phyloP scores from a whole-genome alignment of 768 basidiomycete species.

The Sarcomyxa edulis region DNA sequence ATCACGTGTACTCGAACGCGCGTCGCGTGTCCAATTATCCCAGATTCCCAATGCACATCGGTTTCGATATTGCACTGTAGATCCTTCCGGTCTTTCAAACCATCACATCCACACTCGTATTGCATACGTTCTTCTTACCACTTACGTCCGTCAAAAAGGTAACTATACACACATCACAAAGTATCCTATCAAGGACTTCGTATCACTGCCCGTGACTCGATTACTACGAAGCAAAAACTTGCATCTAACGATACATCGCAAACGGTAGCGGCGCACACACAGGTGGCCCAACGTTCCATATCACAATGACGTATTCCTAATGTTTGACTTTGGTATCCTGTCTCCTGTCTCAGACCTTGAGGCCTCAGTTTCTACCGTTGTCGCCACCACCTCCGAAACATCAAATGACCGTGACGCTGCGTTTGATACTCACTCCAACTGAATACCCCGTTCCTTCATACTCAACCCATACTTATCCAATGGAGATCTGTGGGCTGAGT shows the following conservation, averaged over 20 bases:
- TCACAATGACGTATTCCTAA: slow-evolving; percentile 46
- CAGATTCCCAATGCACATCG: no score
- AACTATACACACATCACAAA: slow-evolving; percentile 1
- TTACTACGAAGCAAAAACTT: slow-evolving; percentile 31
- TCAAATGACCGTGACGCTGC: neutral
- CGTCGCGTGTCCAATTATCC: no score
- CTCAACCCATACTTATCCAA: slow-evolving; percentile 37
- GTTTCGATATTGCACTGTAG: no score
- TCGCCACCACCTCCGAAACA: no score
- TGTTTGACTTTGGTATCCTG: slow-evolving; percentile 40
- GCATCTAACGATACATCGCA: slow-evolving; percentile 33
- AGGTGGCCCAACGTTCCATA: slow-evolving; percentile 31
- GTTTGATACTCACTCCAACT: slow-evolving; percentile 14
- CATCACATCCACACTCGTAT: slow-evolving; percentile 43
- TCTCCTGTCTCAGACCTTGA: neutral
- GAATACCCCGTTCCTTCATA: slow-evolving; percentile 32
- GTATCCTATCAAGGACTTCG: neutral
- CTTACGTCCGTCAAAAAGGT: slow-evolving; percentile 38
- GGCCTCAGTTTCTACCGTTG: neutral
- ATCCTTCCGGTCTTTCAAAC: no score
- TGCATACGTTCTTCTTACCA: slow-evolving; percentile 34
- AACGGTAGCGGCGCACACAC: slow-evolving; percentile 30
- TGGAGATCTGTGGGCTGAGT: slow-evolving; percentile 35
- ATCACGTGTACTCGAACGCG: no score
- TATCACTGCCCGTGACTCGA: neutral